phyloP scores from a whole-genome alignment of 164 flowering plant genomes.

The Saururus chinensis region DNA sequence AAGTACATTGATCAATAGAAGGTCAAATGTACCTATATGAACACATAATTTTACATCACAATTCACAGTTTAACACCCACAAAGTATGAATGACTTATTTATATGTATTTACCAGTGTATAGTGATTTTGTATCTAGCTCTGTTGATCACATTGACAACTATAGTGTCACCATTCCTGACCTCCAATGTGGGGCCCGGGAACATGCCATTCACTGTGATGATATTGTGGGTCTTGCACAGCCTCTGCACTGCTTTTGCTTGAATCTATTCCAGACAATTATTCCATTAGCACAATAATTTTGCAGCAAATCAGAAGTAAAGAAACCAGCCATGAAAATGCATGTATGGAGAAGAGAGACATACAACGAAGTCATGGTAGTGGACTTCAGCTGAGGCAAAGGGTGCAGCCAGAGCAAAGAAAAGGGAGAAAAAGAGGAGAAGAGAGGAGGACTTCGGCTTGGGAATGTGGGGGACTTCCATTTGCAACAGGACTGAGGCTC shows the following conservation, averaged over 20 bases:
- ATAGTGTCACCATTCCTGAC: conserved; percentile 71
- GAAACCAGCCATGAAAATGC: too few species aligned
- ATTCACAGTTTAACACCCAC: too few species aligned
- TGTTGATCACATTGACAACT: conserved; percentile 55
- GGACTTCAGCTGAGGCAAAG: conserved; percentile 20
- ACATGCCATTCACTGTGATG: conserved; percentile 83
- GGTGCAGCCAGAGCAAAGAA: conserved; percentile 6
- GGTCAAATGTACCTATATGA: background rate
- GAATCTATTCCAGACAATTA: conserved; percentile 32
- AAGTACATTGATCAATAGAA: background rate
- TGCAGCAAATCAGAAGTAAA: too few species aligned
- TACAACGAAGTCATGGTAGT: conserved; percentile 53
- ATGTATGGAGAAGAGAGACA: conserved; percentile 10
- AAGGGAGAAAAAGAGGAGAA: conserved; percentile 5
- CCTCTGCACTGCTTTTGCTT: conserved; percentile 90
- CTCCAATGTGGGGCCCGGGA: conserved; percentile 81
- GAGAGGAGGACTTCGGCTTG: conserved; percentile 6
- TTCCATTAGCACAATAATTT: too few species aligned
- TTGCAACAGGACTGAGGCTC: background rate
- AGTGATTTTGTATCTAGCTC: conserved; percentile 58
- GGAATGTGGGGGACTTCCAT: conserved; percentile 4
- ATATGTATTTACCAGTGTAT: conserved; percentile 80
- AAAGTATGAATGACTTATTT: too few species aligned
- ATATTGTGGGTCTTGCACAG: conserved; percentile 70
- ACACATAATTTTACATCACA: background rate